These are phyloP conservation scores for Cylindrotheca closterium DNA, from an alignment of 108 stramenopile species.

Conservation along the genomic window DNA sequence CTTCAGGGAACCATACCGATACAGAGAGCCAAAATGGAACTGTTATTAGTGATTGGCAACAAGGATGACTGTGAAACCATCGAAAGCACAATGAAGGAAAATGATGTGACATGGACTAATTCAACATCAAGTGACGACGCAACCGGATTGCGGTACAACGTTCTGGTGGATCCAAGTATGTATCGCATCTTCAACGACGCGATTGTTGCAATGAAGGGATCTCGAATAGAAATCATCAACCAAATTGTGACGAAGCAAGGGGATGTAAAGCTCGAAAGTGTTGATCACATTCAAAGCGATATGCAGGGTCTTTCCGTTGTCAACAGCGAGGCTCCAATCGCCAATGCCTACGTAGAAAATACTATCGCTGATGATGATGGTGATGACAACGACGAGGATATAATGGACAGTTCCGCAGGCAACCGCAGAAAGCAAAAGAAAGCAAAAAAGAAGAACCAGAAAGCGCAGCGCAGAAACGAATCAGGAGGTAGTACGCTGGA, in stretches of 20 bases:
- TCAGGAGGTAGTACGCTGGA: slow-evolving; percentile 1
- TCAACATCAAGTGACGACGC: background rate
- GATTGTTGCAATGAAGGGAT: slow-evolving; percentile 37
- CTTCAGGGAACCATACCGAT: slow-evolving; percentile 88
- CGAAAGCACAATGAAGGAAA: slow-evolving; percentile 24
- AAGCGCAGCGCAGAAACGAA: slow-evolving; percentile 70
- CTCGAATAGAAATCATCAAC: slow-evolving; percentile 70
- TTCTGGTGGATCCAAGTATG: slow-evolving; percentile 81
- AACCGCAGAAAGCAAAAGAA: slow-evolving; percentile 53
- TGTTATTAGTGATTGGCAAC: slow-evolving; percentile 51
- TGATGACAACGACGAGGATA: slow-evolving; percentile 36
- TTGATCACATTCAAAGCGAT: background rate
- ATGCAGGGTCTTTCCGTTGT: background rate
- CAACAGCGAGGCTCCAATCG: background rate
- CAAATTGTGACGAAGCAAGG: slow-evolving; percentile 73
- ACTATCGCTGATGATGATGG: slow-evolving; percentile 41
- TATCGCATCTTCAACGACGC: slow-evolving; percentile 72
- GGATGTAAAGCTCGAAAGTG: slow-evolving; percentile 52
- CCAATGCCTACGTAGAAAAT: slow-evolving; percentile 22
- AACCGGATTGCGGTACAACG: background rate
- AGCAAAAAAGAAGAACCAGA: slow-evolving; percentile 83
- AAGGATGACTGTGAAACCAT: slow-evolving; percentile 9
- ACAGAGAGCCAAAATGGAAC: slow-evolving; percentile 93
- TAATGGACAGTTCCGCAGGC: slow-evolving; percentile 1
- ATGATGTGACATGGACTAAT: slow-evolving; percentile 20